Evolutionary conservation across 257 asterid species (phyloP).

Genomic region (Mitragyna speciosa): DNA sequence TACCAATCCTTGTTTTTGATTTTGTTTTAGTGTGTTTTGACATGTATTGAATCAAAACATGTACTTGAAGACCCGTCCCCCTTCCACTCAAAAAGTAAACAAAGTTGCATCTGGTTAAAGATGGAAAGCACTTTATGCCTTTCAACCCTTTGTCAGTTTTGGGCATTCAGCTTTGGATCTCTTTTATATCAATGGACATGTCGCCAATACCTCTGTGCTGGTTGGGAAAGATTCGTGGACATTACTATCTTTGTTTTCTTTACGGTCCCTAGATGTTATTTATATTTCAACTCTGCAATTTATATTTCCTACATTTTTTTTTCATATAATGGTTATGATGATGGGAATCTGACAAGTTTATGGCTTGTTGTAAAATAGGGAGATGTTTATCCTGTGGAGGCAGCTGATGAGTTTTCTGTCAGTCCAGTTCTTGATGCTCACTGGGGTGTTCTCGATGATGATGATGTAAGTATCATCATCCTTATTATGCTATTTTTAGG

Average conservation of each 20-base stretch:
- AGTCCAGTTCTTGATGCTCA: conserved; percentile 96
- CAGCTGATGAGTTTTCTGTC: conserved; percentile 45
- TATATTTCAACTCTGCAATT: not conserved
- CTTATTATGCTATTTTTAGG: not conserved
- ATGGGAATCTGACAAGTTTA: conserved; percentile 16
- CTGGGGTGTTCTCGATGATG: conserved; percentile 94
- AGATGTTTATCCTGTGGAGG: conserved; percentile 94
- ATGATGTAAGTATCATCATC: conserved; percentile 60
- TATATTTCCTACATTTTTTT: not conserved
- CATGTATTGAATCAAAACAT: not conserved
- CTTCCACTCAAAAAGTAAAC: not conserved
- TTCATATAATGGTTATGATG: not conserved
- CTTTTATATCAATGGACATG: not conserved
- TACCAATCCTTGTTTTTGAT: not conserved
- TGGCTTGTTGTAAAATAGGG: conserved; percentile 53
- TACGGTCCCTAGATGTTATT: not conserved
- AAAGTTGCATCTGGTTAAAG: not conserved
- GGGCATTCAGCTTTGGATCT: no score
- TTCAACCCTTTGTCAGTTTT: not conserved
- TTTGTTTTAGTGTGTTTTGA: not conserved
- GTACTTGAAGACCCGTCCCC: no score
- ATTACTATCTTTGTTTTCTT: not conserved
- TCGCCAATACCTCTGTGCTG: not conserved
- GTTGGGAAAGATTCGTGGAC: not conserved
- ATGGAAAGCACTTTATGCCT: not conserved